Base-by-base conservation (phyloP, 2,329 filamentous ascomycete genomes). In the Sclerotinia borealis region DNA sequence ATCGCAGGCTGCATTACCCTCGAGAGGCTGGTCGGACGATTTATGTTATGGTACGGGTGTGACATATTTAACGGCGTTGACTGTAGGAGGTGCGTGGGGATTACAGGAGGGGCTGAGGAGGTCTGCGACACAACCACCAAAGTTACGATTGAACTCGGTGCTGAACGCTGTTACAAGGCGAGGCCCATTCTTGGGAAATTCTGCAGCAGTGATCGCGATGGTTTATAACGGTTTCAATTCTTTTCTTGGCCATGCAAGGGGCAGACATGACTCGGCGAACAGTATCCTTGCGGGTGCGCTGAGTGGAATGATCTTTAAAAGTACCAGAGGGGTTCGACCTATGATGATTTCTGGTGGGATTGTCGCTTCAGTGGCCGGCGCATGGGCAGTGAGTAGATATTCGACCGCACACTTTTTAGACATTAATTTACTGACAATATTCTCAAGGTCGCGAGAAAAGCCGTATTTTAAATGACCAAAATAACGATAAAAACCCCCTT, bases 31-130 rank as follows among this genome's bases (percentile, higher is more conserved):
- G 87, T 96, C 93, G 66, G 95, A 99, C 75, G 95, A 99, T 77
- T 85, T 99, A 65, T 98, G 95, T 79, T 99, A 99, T 77, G 95
- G 96, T 74, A 96, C 95, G 27, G 95, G 95, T 72, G 88, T 93
- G 67, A 96, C 92, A 74, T 99, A 99, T 76, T 82, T 99, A 65
- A 81, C 90, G n/a, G 95, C 90, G 8, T 81, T 99, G 72, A 84
- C 89, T 47, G 75, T 96, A 69, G 95, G 95, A 76, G 95, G 95
- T 69, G 88, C 86, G 63, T 98, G 93, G 93, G 95, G 95, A 66
- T 77, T 99, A 70, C 88, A 90, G 68, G 95, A 99, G 78, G 95
- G 95, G 13, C 79, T 98, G 71, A 86, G 88, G 73, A 88, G 89
- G 77, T 90, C 88, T n/a, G 85, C 85, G 66, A 83, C 80, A 63